phyloP scores from a whole-genome alignment of 192 early-diverging fungal species.

The Phlyctochytrium planicorne region DNA sequence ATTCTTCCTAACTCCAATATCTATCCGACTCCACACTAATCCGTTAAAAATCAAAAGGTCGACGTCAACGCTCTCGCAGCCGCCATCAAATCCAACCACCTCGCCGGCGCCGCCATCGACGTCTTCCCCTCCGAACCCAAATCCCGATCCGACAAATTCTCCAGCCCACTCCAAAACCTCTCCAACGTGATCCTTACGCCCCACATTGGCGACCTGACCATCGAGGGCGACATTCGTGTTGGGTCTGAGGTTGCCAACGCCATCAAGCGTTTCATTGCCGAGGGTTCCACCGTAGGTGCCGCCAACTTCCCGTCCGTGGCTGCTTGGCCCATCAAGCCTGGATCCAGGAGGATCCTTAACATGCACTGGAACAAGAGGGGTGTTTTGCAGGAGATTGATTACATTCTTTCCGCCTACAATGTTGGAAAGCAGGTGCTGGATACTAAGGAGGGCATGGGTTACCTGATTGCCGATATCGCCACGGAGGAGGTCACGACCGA shows the following conservation, averaged over 20 bases:
- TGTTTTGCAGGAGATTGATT: conserved; percentile 50
- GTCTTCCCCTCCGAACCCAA: conserved; percentile 31
- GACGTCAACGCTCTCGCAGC: conserved; percentile 46
- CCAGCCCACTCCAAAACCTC: conserved; percentile 30
- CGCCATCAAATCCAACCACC: conserved; percentile 45
- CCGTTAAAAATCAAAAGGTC: conserved; percentile 25
- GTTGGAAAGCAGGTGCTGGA: conserved; percentile 55
- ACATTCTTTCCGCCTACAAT: conserved; percentile 52
- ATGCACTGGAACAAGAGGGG: conserved; percentile 52
- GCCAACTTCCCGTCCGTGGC: conserved; percentile 50
- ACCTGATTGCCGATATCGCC: conserved; percentile 47
- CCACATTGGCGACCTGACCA: conserved; percentile 37
- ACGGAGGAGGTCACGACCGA: conserved; percentile 46
- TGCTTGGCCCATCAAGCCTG: conserved; percentile 34
- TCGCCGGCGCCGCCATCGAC: conserved; percentile 48
- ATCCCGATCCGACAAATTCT: conserved; percentile 26
- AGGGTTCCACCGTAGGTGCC: conserved; percentile 47
- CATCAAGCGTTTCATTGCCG: conserved; percentile 38
- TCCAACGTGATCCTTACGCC: conserved; percentile 51
- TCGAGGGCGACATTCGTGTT: conserved; percentile 36
- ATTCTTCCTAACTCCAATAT: not conserved
- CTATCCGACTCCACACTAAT: not conserved
- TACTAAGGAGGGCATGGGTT: conserved; percentile 48
- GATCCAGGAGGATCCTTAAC: conserved; percentile 41
- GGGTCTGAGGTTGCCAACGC: conserved; percentile 40